Base-by-base conservation (phyloP, 129 eudicot species). In the Dittrichia graveolens region DNA sequence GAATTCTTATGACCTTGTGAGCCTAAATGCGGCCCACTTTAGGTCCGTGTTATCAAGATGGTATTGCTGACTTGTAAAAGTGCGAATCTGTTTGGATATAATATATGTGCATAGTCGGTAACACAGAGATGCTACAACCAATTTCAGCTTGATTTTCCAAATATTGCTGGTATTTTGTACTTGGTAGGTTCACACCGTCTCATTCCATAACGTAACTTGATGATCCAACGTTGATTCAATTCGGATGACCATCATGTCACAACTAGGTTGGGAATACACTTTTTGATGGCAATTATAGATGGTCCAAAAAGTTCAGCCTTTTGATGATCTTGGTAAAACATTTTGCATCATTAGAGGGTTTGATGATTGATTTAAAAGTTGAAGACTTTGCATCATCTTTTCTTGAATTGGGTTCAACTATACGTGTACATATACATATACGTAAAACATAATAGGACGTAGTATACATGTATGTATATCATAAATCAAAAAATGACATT, bases 351-450 rank as follows among this genome's bases (percentile, higher is more conserved):
- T 14, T 52, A 74, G 43, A 48, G 71, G 72, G 71, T 75, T 79
- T 14, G 83, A 31, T 56, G 69, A 67, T 44, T 74, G 72, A 41
- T 79, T 81, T 38, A 74, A 46, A 52, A 58, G 69, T 50, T 83
- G 86, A 57, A 85, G 85, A 77, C 69, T 71, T 11, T 69, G 75
- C 79, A 85, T 81, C 87, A 81, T 83, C 61, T 85, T 80, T 61
- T 88, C 86, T 61, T 80, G 84, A 58, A 81, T 43, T 7, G 91
- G n/a, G n/a, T n/a, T n/a, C n/a, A n/a, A n/a, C n/a, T n/a, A n/a
- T n/a, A n/a, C n/a, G n/a, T n/a, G n/a, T n/a, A n/a, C n/a, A n/a
- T n/a, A n/a, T n/a, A n/a, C n/a, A n/a, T n/a, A n/a, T n/a, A n/a
- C n/a, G n/a, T n/a, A n/a, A n/a, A n/a, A n/a, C n/a, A n/a, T n/a